Base-by-base conservation (phyloP, 768 basidiomycete species). In the Termitomyces sp. region DNA sequence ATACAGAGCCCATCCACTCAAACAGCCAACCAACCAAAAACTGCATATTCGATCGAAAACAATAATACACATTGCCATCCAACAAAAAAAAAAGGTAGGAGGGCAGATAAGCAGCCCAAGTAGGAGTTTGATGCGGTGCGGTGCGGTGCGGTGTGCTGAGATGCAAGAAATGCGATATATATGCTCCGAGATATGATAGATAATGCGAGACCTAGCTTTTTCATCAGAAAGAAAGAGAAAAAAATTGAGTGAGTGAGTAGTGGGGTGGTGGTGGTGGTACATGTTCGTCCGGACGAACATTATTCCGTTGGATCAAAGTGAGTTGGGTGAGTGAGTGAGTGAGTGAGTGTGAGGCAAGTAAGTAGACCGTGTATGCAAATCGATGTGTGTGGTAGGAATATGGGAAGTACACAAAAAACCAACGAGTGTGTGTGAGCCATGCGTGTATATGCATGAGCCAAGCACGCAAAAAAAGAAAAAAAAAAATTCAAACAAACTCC, bases 231-330 rank as follows among this genome's bases (percentile, higher is more conserved):
- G 7, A 30, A 7, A 30, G 30, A 30, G 4, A 4, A 30, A 7
- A 4, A 30, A 30, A 30, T n/a, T n/a, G n/a, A 30, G 4, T 30
- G 30, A 30, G 30, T 30, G 30, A 31, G 30, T 8, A 5, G 30
- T 31, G 4, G 30, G 30, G 30, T 42, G 55, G 47, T 48, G 43
- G 23, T 33, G 9, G 31, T 63, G 54, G 55, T 70, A 73, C 71
- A 72, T 65, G 71, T 67, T 72, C 72, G 71, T 71, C 68, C 72
- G 65, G 69, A 70, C 72, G 71, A 73, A 70, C 68, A 64, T 42
- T 53, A 64, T 64, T 66, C 65, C 62, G 55, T 35, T 8, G 21
- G 8, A 9, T 31, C 1, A 23, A 9, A 31, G 30, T 31, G 30
- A 30, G 30, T 30, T 8, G 19, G 8, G 30, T 30, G 30, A 31